Evolutionary conservation across 306 rosid species (phyloP), one percentile per base, ranked within the genome.

Genomic region (Quercus cerris): DNA sequence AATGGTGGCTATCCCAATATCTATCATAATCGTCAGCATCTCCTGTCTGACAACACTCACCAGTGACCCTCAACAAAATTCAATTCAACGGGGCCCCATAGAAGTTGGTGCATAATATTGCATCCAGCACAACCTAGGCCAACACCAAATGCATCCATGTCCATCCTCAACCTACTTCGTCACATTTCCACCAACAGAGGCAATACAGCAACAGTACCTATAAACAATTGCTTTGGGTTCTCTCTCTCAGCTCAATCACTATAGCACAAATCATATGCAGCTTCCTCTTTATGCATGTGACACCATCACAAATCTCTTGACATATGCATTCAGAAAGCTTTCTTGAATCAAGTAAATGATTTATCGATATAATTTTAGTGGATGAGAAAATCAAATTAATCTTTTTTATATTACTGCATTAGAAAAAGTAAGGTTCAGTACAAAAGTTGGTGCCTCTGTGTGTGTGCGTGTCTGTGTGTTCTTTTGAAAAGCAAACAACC

Each of bases 401-500:
- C 25, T 13, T 8, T 9, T 67, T 19, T 67, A 67, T 67, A 15
- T 19, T 31, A 31, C 51, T 14, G 70, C 41, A 31, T n/a, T 30
- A 28, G 41, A 31, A 64, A 64, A 15, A 6, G 20, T 15, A 64
- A 64, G 23, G 44, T 64, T 64, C 17, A 31, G 18, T n/a, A 30
- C 20, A 64, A 17, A 64, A 64, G 11, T 64, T 10, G 46, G 46
- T 9, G 70, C 13, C 3, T 49, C 54, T 49, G 15, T 49, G 30
- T 20, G 17, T 10, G 28, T 31, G 6, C 0, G 6, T 3, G 71
- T 5, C 23, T 64, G 46, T 17, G 13, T 3, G 13, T n/a, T 18
- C 72, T 67, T 73, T 28, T 15, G 46, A 54, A 33, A 22, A n/a
- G 76, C 56, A 28, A 55, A 46, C 30, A 70, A 88, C 92, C 92